These are phyloP conservation scores for Podospora anserina DNA, from an alignment of 495 filamentous ascomycete species.

Conservation along the genomic window DNA sequence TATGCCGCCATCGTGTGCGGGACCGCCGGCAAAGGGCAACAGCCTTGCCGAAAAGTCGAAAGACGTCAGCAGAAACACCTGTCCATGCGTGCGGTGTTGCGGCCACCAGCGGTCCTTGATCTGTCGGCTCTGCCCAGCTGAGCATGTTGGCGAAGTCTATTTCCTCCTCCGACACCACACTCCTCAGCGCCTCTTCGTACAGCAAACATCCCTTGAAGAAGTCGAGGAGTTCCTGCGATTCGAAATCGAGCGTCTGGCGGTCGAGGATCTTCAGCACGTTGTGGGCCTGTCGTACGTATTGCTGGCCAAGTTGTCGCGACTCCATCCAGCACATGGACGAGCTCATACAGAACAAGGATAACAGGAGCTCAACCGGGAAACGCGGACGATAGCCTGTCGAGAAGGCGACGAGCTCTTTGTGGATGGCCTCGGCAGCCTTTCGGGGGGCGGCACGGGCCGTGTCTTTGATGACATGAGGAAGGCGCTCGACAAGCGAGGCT, in stretches of 20 bases:
- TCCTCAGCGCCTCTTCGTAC: conserved; percentile 38
- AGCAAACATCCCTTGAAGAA: conserved; percentile 39
- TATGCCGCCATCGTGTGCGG: conserved; percentile 32
- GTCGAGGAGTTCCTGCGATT: conserved; percentile 25
- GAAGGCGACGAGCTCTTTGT: conserved; percentile 28
- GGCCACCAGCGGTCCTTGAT: conserved; percentile 15
- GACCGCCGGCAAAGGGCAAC: conserved; percentile 33
- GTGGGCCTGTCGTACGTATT: conserved; percentile 30
- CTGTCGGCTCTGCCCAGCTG: conserved; percentile 32
- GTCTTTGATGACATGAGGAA: conserved; percentile 32
- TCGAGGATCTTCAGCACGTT: conserved; percentile 27
- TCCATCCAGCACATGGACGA: conserved; percentile 40
- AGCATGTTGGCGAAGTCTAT: conserved; percentile 33
- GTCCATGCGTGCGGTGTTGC: conserved; percentile 29
- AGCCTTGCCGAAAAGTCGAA: conserved; percentile 36
- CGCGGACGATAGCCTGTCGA: conserved; percentile 8
- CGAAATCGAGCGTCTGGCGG: conserved; percentile 14
- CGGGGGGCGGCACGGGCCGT: conserved; percentile 29
- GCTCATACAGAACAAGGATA: conserved; percentile 38
- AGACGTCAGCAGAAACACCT: conserved; percentile 29
- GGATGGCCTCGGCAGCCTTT: conserved; percentile 29
- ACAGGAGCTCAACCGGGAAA: conserved; percentile 32
- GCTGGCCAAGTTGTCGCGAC: conserved; percentile 30
- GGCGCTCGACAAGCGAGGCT: conserved; percentile 34
- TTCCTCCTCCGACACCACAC: conserved; percentile 37